Percentiles rank a stretch among this genome's conserved stretches.
phyloP scores from a whole-genome alignment of 1,139 yeast species.

The Saccharomyces pastorianus region DNA sequence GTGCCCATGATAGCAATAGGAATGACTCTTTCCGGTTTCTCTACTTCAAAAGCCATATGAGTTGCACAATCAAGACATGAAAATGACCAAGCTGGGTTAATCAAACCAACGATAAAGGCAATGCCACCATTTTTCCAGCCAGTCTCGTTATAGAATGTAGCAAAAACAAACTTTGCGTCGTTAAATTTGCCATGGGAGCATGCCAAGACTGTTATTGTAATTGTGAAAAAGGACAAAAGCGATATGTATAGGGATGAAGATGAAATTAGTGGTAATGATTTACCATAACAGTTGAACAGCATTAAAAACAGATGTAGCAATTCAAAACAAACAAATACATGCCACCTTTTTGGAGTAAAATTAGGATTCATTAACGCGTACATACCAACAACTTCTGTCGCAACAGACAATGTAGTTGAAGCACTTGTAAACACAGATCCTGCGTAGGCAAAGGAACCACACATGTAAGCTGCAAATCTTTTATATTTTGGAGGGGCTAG shows the following conservation, averaged over 20 bases:
- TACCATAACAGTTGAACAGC: conserved; percentile 51
- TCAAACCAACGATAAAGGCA: conserved; percentile 58
- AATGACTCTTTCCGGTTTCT: conserved; percentile 49
- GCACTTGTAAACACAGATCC: conserved; percentile 54
- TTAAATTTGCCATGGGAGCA: conserved; percentile 50
- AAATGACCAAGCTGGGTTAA: conserved; percentile 64
- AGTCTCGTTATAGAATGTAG: conserved; percentile 51
- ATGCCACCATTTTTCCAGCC: conserved; percentile 56
- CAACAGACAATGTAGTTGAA: conserved; percentile 48
- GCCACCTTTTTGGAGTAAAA: conserved; percentile 46
- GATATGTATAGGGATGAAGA: conserved; percentile 48
- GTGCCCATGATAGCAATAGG: conserved; percentile 60
- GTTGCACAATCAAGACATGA: conserved; percentile 62
- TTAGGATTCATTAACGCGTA: conserved; percentile 43
- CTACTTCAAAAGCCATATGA: conserved; percentile 62
- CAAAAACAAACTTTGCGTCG: conserved; percentile 52
- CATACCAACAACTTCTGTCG: conserved; percentile 48
- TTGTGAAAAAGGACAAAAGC: conserved; percentile 44
- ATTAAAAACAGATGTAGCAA: conserved; percentile 38
- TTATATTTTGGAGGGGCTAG: conserved; percentile 45
- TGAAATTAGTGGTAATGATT: conserved; percentile 47
- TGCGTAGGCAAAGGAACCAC: conserved; percentile 53
- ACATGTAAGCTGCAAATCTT: conserved; percentile 46
- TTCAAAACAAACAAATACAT: conserved; percentile 49
- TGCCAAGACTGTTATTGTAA: conserved; percentile 49